phyloP scores from a whole-genome alignment of 2,329 filamentous ascomycete species.

The Penicillium sp. region DNA sequence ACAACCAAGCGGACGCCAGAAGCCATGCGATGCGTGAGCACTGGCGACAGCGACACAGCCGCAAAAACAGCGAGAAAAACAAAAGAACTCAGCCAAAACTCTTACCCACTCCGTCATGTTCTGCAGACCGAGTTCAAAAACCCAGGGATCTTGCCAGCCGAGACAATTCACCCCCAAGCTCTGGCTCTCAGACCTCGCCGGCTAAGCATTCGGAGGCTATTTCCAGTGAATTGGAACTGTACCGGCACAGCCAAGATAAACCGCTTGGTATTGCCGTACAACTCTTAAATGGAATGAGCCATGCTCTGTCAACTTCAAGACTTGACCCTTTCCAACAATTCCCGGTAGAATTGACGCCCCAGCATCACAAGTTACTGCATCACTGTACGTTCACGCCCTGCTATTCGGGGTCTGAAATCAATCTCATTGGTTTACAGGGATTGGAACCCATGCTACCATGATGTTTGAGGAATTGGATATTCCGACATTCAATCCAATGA shows the following conservation, averaged over 20 bases:
- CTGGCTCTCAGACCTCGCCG: neutral
- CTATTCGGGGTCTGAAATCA: neutral
- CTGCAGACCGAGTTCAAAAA: neutral
- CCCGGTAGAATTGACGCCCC: conserved; percentile 31
- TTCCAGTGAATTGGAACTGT: neutral
- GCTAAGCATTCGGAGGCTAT: neutral
- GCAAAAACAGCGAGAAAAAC: conserved; percentile 7
- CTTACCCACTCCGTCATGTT: neutral
- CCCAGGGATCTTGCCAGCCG: neutral
- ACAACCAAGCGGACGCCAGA: conserved; percentile 20
- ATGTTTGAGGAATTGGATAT: conserved; percentile 30
- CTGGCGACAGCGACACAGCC: conserved; percentile 31
- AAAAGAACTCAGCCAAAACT: neutral
- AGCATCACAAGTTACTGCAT: conserved; percentile 37
- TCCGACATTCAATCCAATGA: conserved; percentile 37
- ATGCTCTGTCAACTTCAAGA: conserved; percentile 25
- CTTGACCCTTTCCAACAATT: conserved; percentile 38
- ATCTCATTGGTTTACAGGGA: conserved; percentile 18
- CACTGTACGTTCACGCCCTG: conserved; percentile 29
- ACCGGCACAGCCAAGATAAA: neutral
- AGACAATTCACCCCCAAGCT: neutral
- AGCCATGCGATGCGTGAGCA: conserved; percentile 40
- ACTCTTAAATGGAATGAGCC: conserved; percentile 26
- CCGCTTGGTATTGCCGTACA: conserved; percentile 12
- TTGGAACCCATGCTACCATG: conserved; percentile 31